These are phyloP conservation scores for Achlya hypogyna DNA, from an alignment of 352 stramenopile genomes.

Conservation along the genomic window DNA sequence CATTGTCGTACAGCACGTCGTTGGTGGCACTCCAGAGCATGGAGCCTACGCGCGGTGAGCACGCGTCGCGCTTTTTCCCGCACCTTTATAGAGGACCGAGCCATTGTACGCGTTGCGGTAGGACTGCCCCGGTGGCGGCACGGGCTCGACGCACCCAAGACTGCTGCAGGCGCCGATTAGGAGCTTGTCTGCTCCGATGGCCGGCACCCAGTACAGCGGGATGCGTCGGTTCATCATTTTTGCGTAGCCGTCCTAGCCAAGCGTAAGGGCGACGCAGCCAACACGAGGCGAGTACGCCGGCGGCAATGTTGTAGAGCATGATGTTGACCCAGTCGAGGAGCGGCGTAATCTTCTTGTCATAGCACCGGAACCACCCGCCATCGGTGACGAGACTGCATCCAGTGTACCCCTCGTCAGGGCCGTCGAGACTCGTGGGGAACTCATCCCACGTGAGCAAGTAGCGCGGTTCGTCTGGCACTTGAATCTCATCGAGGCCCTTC, in stretches of 20 bases:
- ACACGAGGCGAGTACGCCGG: background rate
- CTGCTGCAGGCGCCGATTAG: slow-evolving; percentile 2
- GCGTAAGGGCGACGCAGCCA: too few species aligned
- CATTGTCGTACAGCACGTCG: background rate
- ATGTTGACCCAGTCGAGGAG: slow-evolving; percentile 5
- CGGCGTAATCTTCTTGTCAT: background rate
- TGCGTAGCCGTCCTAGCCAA: background rate
- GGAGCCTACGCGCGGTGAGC: background rate
- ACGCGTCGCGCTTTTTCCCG: background rate
- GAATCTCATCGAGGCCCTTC: background rate
- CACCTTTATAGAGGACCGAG: slow-evolving; percentile 1
- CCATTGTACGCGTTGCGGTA: background rate
- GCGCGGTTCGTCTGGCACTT: background rate
- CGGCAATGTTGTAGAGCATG: slow-evolving; percentile 8
- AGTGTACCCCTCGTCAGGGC: background rate
- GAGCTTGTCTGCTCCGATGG: background rate
- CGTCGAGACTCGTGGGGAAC: background rate
- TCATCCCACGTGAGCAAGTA: slow-evolving; percentile 13
- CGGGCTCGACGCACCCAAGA: background rate
- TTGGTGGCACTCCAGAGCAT: slow-evolving; percentile 9
- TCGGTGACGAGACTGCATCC: background rate
- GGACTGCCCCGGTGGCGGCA: background rate
- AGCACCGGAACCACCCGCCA: background rate
- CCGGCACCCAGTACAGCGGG: background rate
- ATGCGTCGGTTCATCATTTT: background rate